Base-by-base conservation (phyloP, 495 filamentous ascomycete species). In the Annulohypoxylon maeteangense region DNA sequence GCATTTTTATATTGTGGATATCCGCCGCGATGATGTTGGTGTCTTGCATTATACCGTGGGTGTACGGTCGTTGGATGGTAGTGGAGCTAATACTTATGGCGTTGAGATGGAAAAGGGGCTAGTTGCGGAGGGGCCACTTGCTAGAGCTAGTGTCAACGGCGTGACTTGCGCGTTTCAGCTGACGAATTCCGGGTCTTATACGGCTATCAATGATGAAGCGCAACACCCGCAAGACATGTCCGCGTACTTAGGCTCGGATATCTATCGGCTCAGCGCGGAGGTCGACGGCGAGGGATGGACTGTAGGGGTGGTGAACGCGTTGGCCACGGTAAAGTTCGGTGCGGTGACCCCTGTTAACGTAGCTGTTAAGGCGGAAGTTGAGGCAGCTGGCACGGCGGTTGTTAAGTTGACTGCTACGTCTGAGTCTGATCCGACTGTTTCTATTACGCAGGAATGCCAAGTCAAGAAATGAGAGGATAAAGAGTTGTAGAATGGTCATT, bases 1-100 rank as follows among this genome's bases (percentile, higher is more conserved):
- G 18, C 81, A 81, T 53, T 75, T 82, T 47, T 82, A 82, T 55
- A 70, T 81, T 36, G 10, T 82, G 0, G 71, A 76, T 11, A 75
- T 75, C 12, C 68, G 77, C 25, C 78, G 81, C 6, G 80, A 81
- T 55, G 56, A 58, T 7, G 53, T 10, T 6, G 81, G 81, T 6
- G 68, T 81, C 7, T 65, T 82, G 18, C 73, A 74, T 27, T 82
- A 82, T 55, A 78, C 72, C 4, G 78, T 81, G 1, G 79, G 73
- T 32, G 80, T 76, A 11, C 74, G 75, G 20, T 78, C 79, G 16
- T 73, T 79, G 11, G 78, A 77, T 45, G 71, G 78, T 4, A 74
- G 62, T 57, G 72, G 79, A 32, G 36, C 79, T 2, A 79, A 71
- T 50, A 71, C 64, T 10, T 72, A 77, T 48, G 72, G 71, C 32